phyloP scores from a whole-genome alignment of 257 asterid genomes.

The Plantago elongata region DNA sequence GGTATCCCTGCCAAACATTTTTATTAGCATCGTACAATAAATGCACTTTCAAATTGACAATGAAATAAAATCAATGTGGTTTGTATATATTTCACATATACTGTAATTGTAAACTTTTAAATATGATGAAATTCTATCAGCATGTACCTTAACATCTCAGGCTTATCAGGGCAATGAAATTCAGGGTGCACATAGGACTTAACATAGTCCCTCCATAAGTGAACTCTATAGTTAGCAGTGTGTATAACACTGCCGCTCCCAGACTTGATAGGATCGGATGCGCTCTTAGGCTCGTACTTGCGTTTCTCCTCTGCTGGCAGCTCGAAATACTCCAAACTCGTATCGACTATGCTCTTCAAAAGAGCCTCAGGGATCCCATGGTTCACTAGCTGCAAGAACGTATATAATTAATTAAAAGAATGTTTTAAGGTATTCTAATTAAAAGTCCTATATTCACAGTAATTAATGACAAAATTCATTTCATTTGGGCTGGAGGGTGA shows the following conservation, averaged over 20 bases:
- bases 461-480: too few relatives aligned
- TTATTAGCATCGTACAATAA: not conserved
- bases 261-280: slow-evolving; percentile 34
- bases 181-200: slow-evolving; percentile 38
- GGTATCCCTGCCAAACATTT: slow-evolving; percentile 21
- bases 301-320: slow-evolving; percentile 24
- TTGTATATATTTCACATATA: too few relatives aligned
- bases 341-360: slow-evolving; percentile 12
- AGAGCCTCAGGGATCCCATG: slow-evolving; percentile 27
- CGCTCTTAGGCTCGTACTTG: slow-evolving; percentile 25
- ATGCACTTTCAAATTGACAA: not conserved
- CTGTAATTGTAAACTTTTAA: too few relatives aligned
- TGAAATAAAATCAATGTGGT: too few relatives aligned
- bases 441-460: too few relatives aligned
- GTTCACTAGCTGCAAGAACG: slow-evolving; percentile 16
- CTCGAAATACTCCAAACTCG: slow-evolving; percentile 27
- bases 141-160: slow-evolving; percentile 16
- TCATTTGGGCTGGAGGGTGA: too few relatives aligned
- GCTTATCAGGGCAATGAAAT: slow-evolving; percentile 32
- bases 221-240: slow-evolving; percentile 18
- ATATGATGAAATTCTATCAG: too few relatives aligned
- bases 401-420: too few relatives aligned
- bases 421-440: too few relatives aligned
- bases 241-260: slow-evolving; percentile 25
- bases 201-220: slow-evolving; percentile 40